Evolutionary conservation across 768 basidiomycete species (phyloP).

Genomic region (Amyloporia xantha): DNA sequence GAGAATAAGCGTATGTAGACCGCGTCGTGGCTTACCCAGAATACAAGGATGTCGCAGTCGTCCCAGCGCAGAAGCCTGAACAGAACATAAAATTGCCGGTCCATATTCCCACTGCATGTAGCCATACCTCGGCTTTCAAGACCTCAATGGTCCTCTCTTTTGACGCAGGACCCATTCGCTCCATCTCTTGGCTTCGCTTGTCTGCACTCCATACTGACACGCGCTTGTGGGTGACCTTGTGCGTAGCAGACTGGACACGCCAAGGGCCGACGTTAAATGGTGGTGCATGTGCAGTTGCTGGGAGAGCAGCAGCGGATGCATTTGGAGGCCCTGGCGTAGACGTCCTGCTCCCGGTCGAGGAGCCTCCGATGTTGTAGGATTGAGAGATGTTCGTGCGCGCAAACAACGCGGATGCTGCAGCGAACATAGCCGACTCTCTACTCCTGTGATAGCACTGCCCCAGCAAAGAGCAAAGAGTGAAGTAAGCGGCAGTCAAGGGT

Average conservation of each 20-base stretch:
- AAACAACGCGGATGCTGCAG: slow-evolving; percentile 81
- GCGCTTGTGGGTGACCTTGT: slow-evolving; percentile 85
- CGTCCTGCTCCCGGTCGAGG: slow-evolving; percentile 30
- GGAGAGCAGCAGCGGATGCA: slow-evolving; percentile 29
- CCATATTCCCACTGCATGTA: neutral
- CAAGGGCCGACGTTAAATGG: slow-evolving; percentile 77
- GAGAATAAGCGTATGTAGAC: too few relatives aligned
- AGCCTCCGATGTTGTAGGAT: slow-evolving; percentile 59
- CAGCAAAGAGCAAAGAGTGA: too few relatives aligned
- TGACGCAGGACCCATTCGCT: slow-evolving; percentile 54
- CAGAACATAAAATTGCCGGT: too few relatives aligned
- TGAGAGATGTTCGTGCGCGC: slow-evolving; percentile 74
- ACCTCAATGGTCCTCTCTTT: slow-evolving; percentile 77
- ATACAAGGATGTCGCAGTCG: slow-evolving; percentile 90
- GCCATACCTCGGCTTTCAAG: slow-evolving; percentile 80
- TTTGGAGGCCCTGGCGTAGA: slow-evolving; percentile 27
- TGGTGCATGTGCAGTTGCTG: slow-evolving; percentile 37
- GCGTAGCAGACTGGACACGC: slow-evolving; percentile 80
- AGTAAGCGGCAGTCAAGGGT: too few relatives aligned
- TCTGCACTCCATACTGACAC: slow-evolving; percentile 93
- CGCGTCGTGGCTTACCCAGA: slow-evolving; percentile 46
- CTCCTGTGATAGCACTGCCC: too few relatives aligned
- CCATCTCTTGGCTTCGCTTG: slow-evolving; percentile 70
- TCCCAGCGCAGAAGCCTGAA: slow-evolving; percentile 80
- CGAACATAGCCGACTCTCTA: slow-evolving; percentile 47